A percentile compares a stretch with the other conserved stretches of the same genome.
These are phyloP conservation scores for Nitzschia sp. DNA, from an alignment of 108 stramenopile genomes.

Conservation along the genomic window DNA sequence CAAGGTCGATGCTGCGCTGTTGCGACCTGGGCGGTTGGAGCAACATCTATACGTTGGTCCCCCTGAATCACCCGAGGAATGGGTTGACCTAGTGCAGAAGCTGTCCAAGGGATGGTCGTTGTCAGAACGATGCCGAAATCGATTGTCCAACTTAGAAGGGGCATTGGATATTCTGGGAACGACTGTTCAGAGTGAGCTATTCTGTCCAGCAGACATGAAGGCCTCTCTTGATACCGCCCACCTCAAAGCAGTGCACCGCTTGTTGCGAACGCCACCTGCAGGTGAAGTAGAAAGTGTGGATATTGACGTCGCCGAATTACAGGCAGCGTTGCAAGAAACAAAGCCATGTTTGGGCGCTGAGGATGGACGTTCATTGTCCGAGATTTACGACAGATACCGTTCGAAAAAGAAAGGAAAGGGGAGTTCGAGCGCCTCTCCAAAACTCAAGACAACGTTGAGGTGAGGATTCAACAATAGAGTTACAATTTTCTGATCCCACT, in stretches of 20 bases:
- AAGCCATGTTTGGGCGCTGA: slow-evolving; percentile 22
- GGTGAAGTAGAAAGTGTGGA: slow-evolving; percentile 22
- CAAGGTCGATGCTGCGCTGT: slow-evolving; percentile 91
- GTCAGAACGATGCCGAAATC: slow-evolving; percentile 31
- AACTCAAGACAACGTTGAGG: slow-evolving; percentile 20
- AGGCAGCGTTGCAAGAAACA: slow-evolving; percentile 7
- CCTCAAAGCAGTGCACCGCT: slow-evolving; percentile 64
- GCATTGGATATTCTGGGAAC: slow-evolving; percentile 21
- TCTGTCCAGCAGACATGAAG: slow-evolving; percentile 80
- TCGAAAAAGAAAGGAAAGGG: slow-evolving; percentile 6
- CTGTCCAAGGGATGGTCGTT: slow-evolving; percentile 51
- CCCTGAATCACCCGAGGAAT: slow-evolving; percentile 60
- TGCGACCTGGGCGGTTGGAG: slow-evolving; percentile 93
- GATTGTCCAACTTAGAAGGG: slow-evolving; percentile 29
- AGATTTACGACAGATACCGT: slow-evolving; percentile 21
- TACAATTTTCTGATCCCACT: no score
- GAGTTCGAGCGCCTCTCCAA: background rate
- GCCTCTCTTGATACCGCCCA: slow-evolving; percentile 79
- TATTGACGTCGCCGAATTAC: slow-evolving; percentile 25
- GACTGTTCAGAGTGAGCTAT: background rate
- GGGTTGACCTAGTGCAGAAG: slow-evolving; percentile 58
- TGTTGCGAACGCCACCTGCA: background rate
- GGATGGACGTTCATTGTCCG: slow-evolving; percentile 12
- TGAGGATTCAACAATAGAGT: background rate
- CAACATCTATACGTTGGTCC: slow-evolving; percentile 86